phyloP scores from a whole-genome alignment of 176 grass and related monocot genomes.

The Eragrostis curvula region DNA sequence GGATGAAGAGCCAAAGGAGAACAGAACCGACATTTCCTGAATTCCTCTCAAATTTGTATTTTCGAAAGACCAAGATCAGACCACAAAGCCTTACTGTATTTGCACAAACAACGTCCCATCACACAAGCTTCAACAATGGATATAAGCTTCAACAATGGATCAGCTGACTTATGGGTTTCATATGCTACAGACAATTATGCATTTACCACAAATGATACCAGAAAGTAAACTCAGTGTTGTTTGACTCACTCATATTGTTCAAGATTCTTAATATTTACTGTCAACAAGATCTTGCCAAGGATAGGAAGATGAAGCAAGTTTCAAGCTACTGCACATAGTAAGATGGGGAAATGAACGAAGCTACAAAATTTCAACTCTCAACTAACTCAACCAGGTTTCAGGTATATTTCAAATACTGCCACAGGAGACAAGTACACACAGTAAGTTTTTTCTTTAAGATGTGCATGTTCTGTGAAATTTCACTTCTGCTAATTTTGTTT shows the following conservation, averaged over 20 bases:
- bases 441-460: background rate
- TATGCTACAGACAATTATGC: background rate
- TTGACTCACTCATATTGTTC: background rate
- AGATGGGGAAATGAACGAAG: background rate
- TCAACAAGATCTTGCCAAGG: background rate
- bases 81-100: background rate
- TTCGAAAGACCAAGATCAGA: background rate
- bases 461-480: background rate
- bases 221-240: background rate
- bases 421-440: constrained; percentile 17
- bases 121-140: no score
- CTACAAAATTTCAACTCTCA: background rate
- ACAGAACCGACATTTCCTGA: background rate
- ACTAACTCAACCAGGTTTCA: background rate
- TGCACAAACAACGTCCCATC: background rate
- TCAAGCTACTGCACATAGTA: background rate
- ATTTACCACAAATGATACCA: background rate
- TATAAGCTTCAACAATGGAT: background rate
- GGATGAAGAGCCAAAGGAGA: background rate
- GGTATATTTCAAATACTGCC: background rate
- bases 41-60: background rate
- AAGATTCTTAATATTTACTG: background rate
- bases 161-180: background rate
- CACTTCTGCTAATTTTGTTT: background rate
- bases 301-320: background rate